Base-by-base conservation (phyloP, 306 rosid species). In the Citrullus mucosospermus region DNA sequence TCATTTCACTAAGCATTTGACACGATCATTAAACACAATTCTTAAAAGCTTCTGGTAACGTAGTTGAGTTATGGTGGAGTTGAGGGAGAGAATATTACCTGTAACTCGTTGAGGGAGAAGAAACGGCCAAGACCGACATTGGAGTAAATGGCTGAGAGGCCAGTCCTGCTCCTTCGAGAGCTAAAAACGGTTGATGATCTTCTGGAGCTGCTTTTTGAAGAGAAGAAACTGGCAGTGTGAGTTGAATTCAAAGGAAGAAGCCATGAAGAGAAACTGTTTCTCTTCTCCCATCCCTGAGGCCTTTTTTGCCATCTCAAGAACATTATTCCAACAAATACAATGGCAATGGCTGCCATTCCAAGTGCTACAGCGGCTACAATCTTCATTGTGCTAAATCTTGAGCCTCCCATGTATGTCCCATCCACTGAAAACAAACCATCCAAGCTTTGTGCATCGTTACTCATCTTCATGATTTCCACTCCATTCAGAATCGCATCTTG, bases 401-500 rank as follows among this genome's bases (percentile, higher is more conserved):
- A 57, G 1, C 84, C 86, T 36, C 93, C 92, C 83, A 48, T 86
- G 80, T 85, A 87, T 10, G 80, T 22, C 28, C 96, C 96, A 75
- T 85, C 87, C 41, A 85, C 84, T 0, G 78, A 70, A 75, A 82
- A 89, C 7, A 83, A 70, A 54, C 92, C 94, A 58, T 89, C 90
- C 59, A 94, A 87, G 78, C 96, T 92, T 28, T 81, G 43, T 0
- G 91, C 97, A 0, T 7, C 16, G 50, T 94, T 90, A 84, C 88
- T 90, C 78, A 90, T 82, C 81, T 94, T 94, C 88, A 94, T 84
- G 65, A 94, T 82, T 84, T 94, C 98, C 70, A 94, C 20, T 58
- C 98, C 97, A 51, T 90, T 94, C 4, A 94, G 83, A 61, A 94
- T 86, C 17, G 94, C 98, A 63, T 90, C 84, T 32, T 38, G 18